Base-by-base conservation (phyloP, 75 land plant species). In the Cunninghamia lanceolata region DNA sequence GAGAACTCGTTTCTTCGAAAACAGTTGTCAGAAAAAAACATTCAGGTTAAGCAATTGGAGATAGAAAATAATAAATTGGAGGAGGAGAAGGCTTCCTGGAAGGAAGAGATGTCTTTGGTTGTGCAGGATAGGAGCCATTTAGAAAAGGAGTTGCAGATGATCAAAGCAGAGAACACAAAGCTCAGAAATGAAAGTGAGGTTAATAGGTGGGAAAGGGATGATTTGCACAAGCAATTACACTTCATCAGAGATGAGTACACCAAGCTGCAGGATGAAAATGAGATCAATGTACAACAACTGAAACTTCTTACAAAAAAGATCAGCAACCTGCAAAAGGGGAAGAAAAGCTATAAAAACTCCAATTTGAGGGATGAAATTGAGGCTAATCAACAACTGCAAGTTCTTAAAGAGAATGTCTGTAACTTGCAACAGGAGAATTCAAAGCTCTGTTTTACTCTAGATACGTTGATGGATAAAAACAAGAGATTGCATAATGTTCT, bases 401-500 rank as follows among this genome's bases (percentile, higher is more conserved):
- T 47, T 14, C 83, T 82, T 46, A 46, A 32, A 50, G 50, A 13
- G 16, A 82, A 82, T 46, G 36, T 46, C 35, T 8, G 36, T 45
- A 46, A 46, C 35, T 14, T 82, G 25, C 52, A 50, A 50, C 8
- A 50, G 52, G 47, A 46, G 30, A 82, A 30, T 45, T 21, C 7
- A n/a, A 46, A 94, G 77, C 92, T 94, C 10, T 89, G 90, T 70
- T 63, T 89, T 45, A 83, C 93, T 8, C 52, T 94, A 17, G 93
- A 91, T 0, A n/a, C 92, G 70, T 79, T 92, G 85, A 93, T 92
- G 83, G 93, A 89, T 10, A 91, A 94, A 84, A 95, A 93, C 84
- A 50, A 68, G 32, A 50, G 76, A 0, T 84, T 95, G 85, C 92
- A 88, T 89, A 88, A 85, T 78, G 83, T 45, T 46, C 43, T 88